Base-by-base conservation (phyloP, 768 basidiomycete species). In the Agrocybe praecox region DNA sequence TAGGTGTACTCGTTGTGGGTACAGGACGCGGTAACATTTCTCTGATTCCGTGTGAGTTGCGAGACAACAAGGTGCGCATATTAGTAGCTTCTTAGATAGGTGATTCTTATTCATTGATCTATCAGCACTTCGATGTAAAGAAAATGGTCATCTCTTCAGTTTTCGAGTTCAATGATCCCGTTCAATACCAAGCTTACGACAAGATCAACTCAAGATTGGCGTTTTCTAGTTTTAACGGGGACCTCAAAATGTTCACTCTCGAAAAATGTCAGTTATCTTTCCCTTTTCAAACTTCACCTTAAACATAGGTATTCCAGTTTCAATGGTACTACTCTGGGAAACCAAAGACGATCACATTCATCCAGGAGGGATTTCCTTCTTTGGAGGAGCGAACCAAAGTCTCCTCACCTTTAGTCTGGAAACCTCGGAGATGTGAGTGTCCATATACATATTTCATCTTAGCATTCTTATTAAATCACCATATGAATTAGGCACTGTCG, bases 351-450 rank as follows among this genome's bases (percentile, higher is more conserved):
- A 19, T 7, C n/a, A 36, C 33, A 43, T 47, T 2, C 53, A 49
- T n/a, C 57, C 57, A 6, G 21, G 57, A 1, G 57, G 46, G 4
- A 2, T 58, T 19, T 58, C 53, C 26, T 53, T 58, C 52, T 43
- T 40, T 22, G 57, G 52, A 1, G 36, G 36, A 2, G 24, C 29
- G 8, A 48, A 48, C 44, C 24, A 47, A 11, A 44, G 34, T n/a
- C 8, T 58, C 6, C 15, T 58, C 10, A 49, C 46, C 1, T n/a
- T 49, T 2, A 26, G 34, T 10, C 22, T 58, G 6, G 57, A 58
- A 43, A 58, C 40, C 5, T 49, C 46, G 0, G 57, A 58, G 33
- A 2, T 58, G 57, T 58, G 22, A 10, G 57, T 21, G 9, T n/a
- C n/a, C n/a, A n/a, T n/a, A n/a, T n/a, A n/a, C n/a, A n/a, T n/a